phyloP scores from a whole-genome alignment of 805 yeast species.

The Saccharomycopsis fermentans region DNA sequence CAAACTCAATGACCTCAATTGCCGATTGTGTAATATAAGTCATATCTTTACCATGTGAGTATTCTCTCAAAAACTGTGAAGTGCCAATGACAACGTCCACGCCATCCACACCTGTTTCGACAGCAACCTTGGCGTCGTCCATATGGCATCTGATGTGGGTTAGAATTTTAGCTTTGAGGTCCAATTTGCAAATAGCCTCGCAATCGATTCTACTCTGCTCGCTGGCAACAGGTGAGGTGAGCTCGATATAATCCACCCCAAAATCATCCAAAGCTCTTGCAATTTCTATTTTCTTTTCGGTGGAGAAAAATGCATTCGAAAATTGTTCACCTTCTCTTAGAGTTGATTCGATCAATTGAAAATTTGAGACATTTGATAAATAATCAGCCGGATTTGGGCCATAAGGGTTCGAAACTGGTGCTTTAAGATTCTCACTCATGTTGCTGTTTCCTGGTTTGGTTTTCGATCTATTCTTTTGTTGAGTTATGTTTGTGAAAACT shows the following conservation, averaged over 20 bases:
- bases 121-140: conserved; percentile 98
- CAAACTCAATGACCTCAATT: conserved; percentile 92
- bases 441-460: conserved; percentile 24
- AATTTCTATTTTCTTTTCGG: conserved; percentile 92
- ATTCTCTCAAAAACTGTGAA: conserved; percentile 87
- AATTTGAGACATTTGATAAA: conserved; percentile 77
- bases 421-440: conserved; percentile 36
- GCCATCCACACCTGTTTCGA: conserved; percentile 97
- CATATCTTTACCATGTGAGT: conserved; percentile 98
- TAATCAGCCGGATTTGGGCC: conserved; percentile 94
- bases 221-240: conserved; percentile 95
- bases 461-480: background rate
- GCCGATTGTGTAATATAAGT: conserved; percentile 93
- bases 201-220: conserved; percentile 90
- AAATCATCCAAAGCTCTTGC: conserved; percentile 96
- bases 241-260: conserved; percentile 96
- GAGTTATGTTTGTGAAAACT: background rate
- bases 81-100: conserved; percentile 98
- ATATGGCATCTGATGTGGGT: conserved; percentile 97
- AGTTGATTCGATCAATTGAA: conserved; percentile 91
- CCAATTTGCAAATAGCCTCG: conserved; percentile 96
- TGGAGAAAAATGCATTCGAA: conserved; percentile 90
- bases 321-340: conserved; percentile 98
- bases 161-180: conserved; percentile 87
- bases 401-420: conserved; percentile 56